Percentiles rank a stretch among this genome's conserved stretches.
Conservation (phyloP, 164 flowering plant species). For the Santalum album region DNA sequence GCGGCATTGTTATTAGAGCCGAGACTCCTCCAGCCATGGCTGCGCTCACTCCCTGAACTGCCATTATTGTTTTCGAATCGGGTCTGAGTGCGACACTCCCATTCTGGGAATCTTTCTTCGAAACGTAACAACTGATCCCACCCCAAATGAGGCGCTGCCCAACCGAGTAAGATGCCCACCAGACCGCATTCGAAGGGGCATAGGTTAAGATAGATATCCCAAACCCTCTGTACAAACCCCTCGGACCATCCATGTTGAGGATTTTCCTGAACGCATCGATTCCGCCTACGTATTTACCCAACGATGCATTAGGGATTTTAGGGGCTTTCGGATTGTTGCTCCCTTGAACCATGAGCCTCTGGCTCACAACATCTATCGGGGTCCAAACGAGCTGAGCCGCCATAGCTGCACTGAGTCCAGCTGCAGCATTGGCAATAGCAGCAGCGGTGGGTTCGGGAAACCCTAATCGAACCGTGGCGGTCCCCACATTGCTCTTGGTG, state of each 20-base stretch:
- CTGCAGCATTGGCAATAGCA: slow-evolving; percentile 72
- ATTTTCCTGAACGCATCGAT: slow-evolving; percentile 68
- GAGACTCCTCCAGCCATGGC: slow-evolving; percentile 83
- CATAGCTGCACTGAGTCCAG: slow-evolving; percentile 68
- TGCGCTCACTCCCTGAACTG: slow-evolving; percentile 72
- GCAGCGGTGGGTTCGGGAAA: slow-evolving; percentile 51
- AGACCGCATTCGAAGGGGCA: slow-evolving; percentile 85
- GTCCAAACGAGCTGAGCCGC: slow-evolving; percentile 91
- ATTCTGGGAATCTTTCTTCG: slow-evolving; percentile 22
- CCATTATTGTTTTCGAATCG: slow-evolving; percentile 42
- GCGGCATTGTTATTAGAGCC: slow-evolving; percentile 80
- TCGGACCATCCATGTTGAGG: slow-evolving; percentile 36
- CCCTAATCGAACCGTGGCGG: slow-evolving; percentile 41
- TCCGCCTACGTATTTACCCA: slow-evolving; percentile 45
- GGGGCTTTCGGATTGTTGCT: neutral
- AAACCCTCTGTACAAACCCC: slow-evolving; percentile 77
- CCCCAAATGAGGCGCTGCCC: slow-evolving; percentile 57
- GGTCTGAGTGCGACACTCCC: slow-evolving; percentile 22
- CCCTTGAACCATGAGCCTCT: slow-evolving; percentile 79
- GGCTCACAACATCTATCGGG: slow-evolving; percentile 80
- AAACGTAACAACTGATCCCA: slow-evolving; percentile 28
- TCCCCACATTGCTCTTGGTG: slow-evolving; percentile 64
- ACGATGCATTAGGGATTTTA: neutral
- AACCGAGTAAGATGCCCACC: slow-evolving; percentile 88
- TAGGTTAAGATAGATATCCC: slow-evolving; percentile 78